phyloP scores from a whole-genome alignment of 441 rosid genomes.

The Kokia cookei region DNA sequence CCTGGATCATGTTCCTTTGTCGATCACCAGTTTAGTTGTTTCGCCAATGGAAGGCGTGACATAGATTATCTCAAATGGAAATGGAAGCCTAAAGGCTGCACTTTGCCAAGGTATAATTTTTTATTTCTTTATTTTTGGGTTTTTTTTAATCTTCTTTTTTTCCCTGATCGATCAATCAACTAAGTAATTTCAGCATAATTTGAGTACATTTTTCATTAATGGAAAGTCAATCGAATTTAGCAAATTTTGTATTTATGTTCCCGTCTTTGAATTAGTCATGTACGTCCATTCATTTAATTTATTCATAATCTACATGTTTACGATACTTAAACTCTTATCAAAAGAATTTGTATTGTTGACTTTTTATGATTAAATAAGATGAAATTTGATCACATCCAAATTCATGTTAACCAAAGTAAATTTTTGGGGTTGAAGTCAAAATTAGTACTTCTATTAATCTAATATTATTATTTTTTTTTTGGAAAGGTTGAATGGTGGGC shows the following conservation, averaged over 20 bases:
- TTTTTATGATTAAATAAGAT: no score
- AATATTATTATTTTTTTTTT: neutral
- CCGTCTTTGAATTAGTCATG: neutral
- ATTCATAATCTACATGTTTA: neutral
- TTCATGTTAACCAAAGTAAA: no score
- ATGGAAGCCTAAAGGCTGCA: slow-evolving; percentile 85
- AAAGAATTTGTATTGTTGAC: no score
- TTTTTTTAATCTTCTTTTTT: neutral
- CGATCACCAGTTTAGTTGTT: slow-evolving; percentile 80
- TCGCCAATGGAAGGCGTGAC: slow-evolving; percentile 75
- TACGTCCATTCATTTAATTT: neutral
- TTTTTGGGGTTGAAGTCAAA: no score
- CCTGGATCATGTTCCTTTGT: slow-evolving; percentile 86
- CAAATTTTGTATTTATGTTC: neutral
- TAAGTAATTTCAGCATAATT: neutral
- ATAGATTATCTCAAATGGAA: slow-evolving; percentile 54
- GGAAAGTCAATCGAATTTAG: neutral
- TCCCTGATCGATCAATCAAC: neutral
- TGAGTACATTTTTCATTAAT: neutral
- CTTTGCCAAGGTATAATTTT: slow-evolving; percentile 63
- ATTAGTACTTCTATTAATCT: neutral
- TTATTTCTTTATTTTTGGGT: neutral
- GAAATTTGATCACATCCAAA: no score
- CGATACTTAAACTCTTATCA: neutral
- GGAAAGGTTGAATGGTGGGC: slow-evolving; percentile 51